Conservation (phyloP, 805 yeast genomes). For the Monosporozyma yasuniensis region DNA sequence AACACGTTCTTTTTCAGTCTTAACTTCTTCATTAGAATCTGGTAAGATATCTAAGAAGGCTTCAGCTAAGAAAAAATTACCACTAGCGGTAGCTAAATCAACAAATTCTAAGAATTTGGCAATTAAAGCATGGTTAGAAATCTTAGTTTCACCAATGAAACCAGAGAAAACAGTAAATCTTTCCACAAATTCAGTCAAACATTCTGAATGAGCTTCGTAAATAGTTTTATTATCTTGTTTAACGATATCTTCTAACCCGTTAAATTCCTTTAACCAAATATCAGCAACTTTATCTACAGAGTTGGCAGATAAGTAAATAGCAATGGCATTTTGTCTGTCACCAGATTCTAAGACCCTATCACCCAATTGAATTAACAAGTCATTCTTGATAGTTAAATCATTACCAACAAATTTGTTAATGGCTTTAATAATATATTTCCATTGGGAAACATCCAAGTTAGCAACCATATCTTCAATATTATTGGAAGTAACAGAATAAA, state of each 20-base stretch:
- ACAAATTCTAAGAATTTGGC: conserved; percentile 72
- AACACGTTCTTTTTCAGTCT: conserved; percentile 71
- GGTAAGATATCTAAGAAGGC: conserved; percentile 66
- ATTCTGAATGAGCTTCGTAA: conserved; percentile 75
- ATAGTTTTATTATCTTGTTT: conserved; percentile 42
- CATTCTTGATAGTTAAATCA: conserved; percentile 41
- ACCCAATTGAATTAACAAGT: conserved; percentile 59
- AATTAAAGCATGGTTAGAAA: conserved; percentile 29
- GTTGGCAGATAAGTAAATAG: conserved; percentile 71
- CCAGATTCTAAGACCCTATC: conserved; percentile 54
- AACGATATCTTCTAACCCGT: conserved; percentile 36
- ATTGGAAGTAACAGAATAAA: conserved; percentile 53
- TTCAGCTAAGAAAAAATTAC: conserved; percentile 74
- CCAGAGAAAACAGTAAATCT: conserved; percentile 58
- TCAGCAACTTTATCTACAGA: conserved; percentile 69
- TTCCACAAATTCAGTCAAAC: conserved; percentile 74
- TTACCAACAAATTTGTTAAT: conserved; percentile 45
- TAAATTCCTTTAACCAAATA: conserved; percentile 78
- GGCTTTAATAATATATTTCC: conserved; percentile 76
- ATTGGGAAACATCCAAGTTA: conserved; percentile 66
- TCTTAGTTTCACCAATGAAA: conserved; percentile 16
- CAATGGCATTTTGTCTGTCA: conserved; percentile 64
- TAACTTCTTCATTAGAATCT: conserved; percentile 58
- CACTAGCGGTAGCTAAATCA: conserved; percentile 67
- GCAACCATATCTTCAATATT: conserved; percentile 61